These are phyloP conservation scores for Citrus maxima DNA, from an alignment of 345 rosid genomes.

Conservation along the genomic window DNA sequence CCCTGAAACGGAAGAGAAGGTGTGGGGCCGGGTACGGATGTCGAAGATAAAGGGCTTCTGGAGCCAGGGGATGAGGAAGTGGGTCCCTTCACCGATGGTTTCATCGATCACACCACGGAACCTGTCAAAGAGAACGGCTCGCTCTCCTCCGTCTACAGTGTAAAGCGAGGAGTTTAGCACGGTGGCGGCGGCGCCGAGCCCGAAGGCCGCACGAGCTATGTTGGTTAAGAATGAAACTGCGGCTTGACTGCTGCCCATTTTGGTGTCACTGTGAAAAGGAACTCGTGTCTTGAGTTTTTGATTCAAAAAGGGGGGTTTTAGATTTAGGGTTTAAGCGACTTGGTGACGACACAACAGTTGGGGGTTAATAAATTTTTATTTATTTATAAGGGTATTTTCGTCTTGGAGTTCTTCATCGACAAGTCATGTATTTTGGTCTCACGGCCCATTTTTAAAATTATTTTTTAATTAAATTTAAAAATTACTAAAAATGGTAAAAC, in stretches of 20 bases:
- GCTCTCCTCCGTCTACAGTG: slow-evolving; percentile 96
- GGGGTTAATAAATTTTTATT: neutral
- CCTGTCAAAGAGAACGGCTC: slow-evolving; percentile 94
- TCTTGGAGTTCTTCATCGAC: neutral
- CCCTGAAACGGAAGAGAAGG: slow-evolving; percentile 92
- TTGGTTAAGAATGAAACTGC: slow-evolving; percentile 69
- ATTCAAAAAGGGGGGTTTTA: neutral
- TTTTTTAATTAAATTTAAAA: too few relatives aligned
- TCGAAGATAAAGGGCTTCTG: slow-evolving; percentile 87
- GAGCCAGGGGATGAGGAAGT: slow-evolving; percentile 83
- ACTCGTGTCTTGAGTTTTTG: too few relatives aligned
- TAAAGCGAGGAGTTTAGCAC: slow-evolving; percentile 68
- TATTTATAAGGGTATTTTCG: neutral
- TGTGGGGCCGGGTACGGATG: slow-evolving; percentile 87
- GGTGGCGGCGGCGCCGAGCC: slow-evolving; percentile 70
- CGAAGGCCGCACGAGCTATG: slow-evolving; percentile 75
- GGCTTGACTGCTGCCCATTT: slow-evolving; percentile 81
- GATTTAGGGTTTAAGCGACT: slow-evolving; percentile 9
- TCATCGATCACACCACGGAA: slow-evolving; percentile 82
- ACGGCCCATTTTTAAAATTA: too few relatives aligned
- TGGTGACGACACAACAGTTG: neutral
- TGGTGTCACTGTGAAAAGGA: neutral
- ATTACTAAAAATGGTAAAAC: too few relatives aligned
- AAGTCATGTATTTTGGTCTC: neutral
- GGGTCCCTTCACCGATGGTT: slow-evolving; percentile 89